Conservation (phyloP, 2,329 filamentous ascomycete genomes). For the Arthrobotrys pseudoclavata region DNA sequence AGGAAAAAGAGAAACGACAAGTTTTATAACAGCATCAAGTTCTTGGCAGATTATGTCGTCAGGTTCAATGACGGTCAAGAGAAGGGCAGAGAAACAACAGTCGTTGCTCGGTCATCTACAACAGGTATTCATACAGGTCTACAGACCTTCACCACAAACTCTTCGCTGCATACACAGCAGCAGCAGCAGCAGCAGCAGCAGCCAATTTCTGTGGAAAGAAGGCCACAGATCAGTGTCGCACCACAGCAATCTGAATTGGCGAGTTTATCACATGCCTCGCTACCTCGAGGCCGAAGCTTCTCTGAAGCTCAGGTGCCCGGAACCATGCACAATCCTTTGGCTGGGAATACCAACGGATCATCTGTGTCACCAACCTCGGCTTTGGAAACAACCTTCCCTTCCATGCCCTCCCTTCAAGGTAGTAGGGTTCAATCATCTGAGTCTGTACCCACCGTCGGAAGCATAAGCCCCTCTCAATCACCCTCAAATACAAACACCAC, state of each 20-base stretch:
- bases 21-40: constrained; percentile 51
- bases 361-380: constrained; percentile 49
- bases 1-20: constrained; percentile 54
- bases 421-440: constrained; percentile 52
- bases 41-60: constrained; percentile 53
- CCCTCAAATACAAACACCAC: constrained; percentile 27
- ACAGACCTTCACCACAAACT: constrained; percentile 12
- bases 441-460: constrained; percentile 40
- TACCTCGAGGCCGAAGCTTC: constrained; percentile 41
- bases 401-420: constrained; percentile 47
- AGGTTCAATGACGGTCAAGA: constrained; percentile 51
- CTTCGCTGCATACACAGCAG: constrained; percentile 29
- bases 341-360: constrained; percentile 13
- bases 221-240: constrained; percentile 22
- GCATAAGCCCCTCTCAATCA: constrained; percentile 39
- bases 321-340: constrained; percentile 3
- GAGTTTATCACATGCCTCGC: constrained; percentile 42
- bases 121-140: constrained; percentile 33
- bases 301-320: constrained; percentile 33
- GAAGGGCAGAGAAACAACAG: constrained; percentile 37
- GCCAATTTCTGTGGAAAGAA: not conserved
- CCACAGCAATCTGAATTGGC: constrained; percentile 45
- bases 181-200: constrained; percentile 32
- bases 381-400: constrained; percentile 50
- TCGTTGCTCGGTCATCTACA: constrained; percentile 13